Base-by-base conservation (phyloP, 768 basidiomycete species). In the Strobilomyces echinocephalus region DNA sequence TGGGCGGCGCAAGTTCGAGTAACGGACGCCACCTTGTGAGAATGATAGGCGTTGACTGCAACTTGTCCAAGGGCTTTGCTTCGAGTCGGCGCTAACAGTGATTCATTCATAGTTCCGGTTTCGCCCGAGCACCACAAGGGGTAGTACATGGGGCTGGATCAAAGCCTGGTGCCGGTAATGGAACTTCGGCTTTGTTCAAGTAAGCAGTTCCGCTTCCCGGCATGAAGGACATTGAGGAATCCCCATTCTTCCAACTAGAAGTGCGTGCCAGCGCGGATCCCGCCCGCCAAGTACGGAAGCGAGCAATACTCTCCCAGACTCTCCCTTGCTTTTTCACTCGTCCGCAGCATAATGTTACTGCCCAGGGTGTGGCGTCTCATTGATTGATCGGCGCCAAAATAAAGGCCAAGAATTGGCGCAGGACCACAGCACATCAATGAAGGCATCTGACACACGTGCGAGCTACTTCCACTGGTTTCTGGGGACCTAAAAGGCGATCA, bases 151-250 rank as follows among this genome's bases (percentile, higher is more conserved):
- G 56, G 52, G 40, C 54, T 18, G 12, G 44, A n/a, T 36, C 42
- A 31, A 16, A 38, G 35, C 28, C 24, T 4, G 14, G 21, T 24
- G 24, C 24, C 24, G 33, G 38, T 24, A 63, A 62, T 59, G 57
- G 56, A 65, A 56, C 24, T 24, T 24, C 24, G 46, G 11, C 31
- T 28, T 28, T 15, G 39, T 39, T 28, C 58, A 44, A 49, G 21
- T 28, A 20, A 4, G n/a, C n/a, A n/a, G n/a, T n/a, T 36, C 38
- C 43, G 30, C 30, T 60, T 49, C 52, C 16, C 16, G 26, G 30
- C 51, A 49, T 28, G 33, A 48, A 20, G 43, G 28, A 28, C 39
- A 49, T 34, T 49, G 61, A 59, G 49, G 47, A 42, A 48, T 51
- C 46, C 36, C 21, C 20, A 8, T 38, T 50, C 47, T 43, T 30